Percentiles rank a stretch among this genome's conserved stretches.
Evolutionary conservation across 148 eudicot genomes (phyloP).

Genomic region (Vaccinium darrowii): DNA sequence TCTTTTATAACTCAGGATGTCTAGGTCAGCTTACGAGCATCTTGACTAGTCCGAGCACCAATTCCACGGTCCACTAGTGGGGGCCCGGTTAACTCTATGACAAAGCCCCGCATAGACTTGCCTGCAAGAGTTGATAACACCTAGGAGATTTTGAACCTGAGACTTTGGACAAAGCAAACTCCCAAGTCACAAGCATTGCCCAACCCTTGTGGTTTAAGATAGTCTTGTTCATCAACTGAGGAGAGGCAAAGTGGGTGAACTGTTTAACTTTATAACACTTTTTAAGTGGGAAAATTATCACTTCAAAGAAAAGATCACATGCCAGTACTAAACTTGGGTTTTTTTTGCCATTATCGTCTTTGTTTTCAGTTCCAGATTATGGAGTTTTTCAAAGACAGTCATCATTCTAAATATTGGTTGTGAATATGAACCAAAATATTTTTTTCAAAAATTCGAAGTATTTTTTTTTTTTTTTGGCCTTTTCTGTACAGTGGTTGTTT

Average conservation of each 20-base stretch:
- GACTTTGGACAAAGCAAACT: no score
- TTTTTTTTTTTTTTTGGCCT: not conserved
- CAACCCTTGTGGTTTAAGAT: no score
- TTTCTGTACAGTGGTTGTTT: not conserved
- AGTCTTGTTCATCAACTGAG: no score
- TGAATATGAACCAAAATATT: not conserved
- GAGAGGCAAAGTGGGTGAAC: not conserved
- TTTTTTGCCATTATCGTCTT: not conserved
- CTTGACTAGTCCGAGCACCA: no score
- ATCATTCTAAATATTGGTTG: not conserved
- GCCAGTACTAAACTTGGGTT: not conserved
- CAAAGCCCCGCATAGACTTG: no score
- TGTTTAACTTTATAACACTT: not conserved
- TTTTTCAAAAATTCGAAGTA: not conserved
- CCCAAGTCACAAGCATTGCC: no score
- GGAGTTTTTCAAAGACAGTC: not conserved
- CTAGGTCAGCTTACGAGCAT: no score
- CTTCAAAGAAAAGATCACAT: not conserved
- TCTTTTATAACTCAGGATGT: no score
- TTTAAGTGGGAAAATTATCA: not conserved
- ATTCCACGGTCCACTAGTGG: no score
- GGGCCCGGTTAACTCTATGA: no score
- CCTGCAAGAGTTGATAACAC: no score
- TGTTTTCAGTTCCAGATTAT: not conserved
- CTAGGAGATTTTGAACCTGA: no score